These are phyloP conservation scores for Scutellaria baicalensis DNA, from an alignment of 257 asterid genomes.

Conservation along the genomic window DNA sequence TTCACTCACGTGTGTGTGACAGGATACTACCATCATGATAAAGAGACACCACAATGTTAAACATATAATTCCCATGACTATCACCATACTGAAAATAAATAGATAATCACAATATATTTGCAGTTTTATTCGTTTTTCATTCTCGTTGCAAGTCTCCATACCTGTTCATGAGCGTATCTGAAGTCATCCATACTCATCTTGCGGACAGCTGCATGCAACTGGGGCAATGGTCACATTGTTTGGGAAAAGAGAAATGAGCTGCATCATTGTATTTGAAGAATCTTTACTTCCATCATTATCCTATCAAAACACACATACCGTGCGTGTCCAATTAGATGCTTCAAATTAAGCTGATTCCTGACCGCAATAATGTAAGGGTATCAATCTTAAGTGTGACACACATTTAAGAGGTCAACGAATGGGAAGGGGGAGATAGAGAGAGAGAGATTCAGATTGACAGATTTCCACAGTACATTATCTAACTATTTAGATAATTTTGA, in stretches of 20 bases:
- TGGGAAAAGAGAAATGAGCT: slow-evolving; percentile 81
- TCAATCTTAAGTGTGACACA: background rate
- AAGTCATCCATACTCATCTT: slow-evolving; percentile 64
- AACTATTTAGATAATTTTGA: too few relatives aligned
- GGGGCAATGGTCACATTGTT: slow-evolving; percentile 71
- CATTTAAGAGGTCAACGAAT: background rate
- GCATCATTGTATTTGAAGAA: slow-evolving; percentile 66
- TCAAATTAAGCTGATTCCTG: background rate
- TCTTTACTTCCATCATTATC: slow-evolving; percentile 79
- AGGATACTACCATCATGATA: too few relatives aligned
- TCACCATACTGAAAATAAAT: too few relatives aligned
- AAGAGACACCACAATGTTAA: background rate
- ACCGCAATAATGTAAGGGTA: background rate
- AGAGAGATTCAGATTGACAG: background rate
- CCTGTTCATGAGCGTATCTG: slow-evolving; percentile 85
- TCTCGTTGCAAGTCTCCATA: slow-evolving; percentile 10
- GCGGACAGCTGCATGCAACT: slow-evolving; percentile 59
- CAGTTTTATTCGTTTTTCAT: background rate
- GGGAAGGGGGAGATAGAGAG: too few relatives aligned
- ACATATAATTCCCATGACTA: too few relatives aligned
- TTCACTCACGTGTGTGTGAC: too few relatives aligned
- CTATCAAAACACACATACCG: slow-evolving; percentile 26
- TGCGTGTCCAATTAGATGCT: background rate
- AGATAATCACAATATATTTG: background rate
- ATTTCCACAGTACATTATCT: too few relatives aligned